phyloP scores from a whole-genome alignment of 306 rosid species.

The Rosa chinensis region DNA sequence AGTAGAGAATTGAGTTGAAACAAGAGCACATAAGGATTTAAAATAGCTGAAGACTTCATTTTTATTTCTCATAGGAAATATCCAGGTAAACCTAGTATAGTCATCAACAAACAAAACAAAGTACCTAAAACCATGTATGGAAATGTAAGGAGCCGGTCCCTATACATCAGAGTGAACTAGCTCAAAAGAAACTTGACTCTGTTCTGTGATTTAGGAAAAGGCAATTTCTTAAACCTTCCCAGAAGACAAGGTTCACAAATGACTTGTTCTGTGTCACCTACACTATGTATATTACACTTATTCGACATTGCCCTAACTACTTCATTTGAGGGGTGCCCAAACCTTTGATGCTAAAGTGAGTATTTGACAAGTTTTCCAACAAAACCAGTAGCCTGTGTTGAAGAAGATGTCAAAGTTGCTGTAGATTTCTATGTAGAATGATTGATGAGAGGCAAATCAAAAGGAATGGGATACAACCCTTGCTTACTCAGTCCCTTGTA shows the following conservation, averaged over 20 bases:
- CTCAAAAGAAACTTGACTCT: neutral
- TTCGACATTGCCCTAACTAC: no score
- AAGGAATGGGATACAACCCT: no score
- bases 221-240: neutral
- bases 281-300: no score
- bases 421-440: no score
- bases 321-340: no score
- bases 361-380: no score
- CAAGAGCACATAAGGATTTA: neutral
- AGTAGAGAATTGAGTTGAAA: neutral
- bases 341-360: no score
- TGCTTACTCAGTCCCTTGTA: no score
- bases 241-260: neutral
- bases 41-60: neutral
- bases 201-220: fast-evolving
- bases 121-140: neutral
- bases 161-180: neutral
- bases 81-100: neutral
- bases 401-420: no score
- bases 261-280: neutral
- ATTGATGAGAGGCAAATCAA: no score
- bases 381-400: no score
- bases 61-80: neutral
- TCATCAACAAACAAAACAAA: neutral
- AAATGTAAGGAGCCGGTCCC: neutral